phyloP scores from a whole-genome alignment of 805 yeast species.

The Wickerhamomyces canadensis region DNA sequence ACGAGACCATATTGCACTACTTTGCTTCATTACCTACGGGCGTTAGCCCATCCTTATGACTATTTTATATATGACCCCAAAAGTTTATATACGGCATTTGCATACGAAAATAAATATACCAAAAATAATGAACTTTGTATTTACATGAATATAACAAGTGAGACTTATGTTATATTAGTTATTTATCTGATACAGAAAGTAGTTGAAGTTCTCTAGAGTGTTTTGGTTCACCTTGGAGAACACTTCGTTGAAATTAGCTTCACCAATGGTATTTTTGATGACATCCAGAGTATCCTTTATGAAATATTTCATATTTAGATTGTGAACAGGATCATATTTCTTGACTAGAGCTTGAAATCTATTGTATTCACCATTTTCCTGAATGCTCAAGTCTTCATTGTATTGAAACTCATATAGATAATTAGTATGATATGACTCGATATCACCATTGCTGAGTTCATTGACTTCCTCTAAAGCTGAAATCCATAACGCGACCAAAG shows the following conservation, averaged over 20 bases:
- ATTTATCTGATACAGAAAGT: conserved; percentile 11
- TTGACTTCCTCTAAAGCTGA: conserved; percentile 68
- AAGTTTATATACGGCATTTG: no score
- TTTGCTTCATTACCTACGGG: conserved; percentile 11
- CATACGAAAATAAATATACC: no score
- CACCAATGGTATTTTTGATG: conserved; percentile 12
- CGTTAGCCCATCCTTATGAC: background rate
- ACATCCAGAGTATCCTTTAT: conserved; percentile 28
- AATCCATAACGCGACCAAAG: conserved; percentile 38
- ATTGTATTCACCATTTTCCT: conserved; percentile 37
- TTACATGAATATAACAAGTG: no score
- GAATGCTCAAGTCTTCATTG: conserved; percentile 17
- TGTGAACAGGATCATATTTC: conserved; percentile 47
- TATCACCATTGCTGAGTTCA: conserved; percentile 54
- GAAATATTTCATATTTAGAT: conserved; percentile 41
- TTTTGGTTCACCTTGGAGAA: conserved; percentile 11
- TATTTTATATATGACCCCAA: background rate
- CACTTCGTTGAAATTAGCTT: conserved; percentile 4
- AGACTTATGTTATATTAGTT: background rate
- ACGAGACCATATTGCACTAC: conserved; percentile 42
- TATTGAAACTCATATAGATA: conserved; percentile 27
- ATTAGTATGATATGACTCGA: conserved; percentile 44
- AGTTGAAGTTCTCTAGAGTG: conserved; percentile 21
- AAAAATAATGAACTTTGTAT: no score
- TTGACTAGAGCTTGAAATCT: conserved; percentile 35